Evolutionary conservation across 2,329 filamentous ascomycete species (phyloP), one percentile per base, ranked within the genome.

Genomic region (Xylaria sp.): DNA sequence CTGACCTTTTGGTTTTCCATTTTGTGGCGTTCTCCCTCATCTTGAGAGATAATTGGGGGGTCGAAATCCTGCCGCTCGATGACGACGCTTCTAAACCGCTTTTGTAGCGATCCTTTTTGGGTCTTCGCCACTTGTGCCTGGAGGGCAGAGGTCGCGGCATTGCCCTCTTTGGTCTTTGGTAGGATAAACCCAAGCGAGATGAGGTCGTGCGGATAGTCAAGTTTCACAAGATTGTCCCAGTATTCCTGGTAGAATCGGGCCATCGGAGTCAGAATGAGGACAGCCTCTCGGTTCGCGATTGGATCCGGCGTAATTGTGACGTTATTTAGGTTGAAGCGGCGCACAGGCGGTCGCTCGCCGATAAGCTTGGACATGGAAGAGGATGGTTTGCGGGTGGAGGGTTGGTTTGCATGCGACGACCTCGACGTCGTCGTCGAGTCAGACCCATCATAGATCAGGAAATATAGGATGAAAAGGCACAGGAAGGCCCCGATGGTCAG

Each of bases 11-110:
- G 96, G 77, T 97, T 94, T 69, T 90, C 84, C 82, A 97, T 89
- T 81, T 97, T 97, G 82, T 99, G 96, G 32, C 96, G 89, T 80
- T 97, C 94, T 66, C 87, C 85, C 82, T 99, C 96, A 73, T 90
- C 89, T 80, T 98, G 96, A 9, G 93, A 94, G 5, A 82, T 73
- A 34, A 97, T 81, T 0, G 94, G 92, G 10, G 91, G 89, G 64
- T 97, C 94, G 72, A 97, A 97, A 82, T 99, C 96, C 80, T 99
- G 95, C 66, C 96, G 90, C 74, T 98, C 88, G 76, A 99, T 98
- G 70, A 94, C 95, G 76, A 99, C 91, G 78, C 92, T 94, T 74
- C 94, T 92, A 83, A 99, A 99, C 67, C 94, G 91, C 76, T 93
- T 86, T 78, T 90, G 90, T 74, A 93, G 90, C 0, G 91, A 87